phyloP scores from a whole-genome alignment of 257 asterid genomes.

The Plantago elongata region DNA sequence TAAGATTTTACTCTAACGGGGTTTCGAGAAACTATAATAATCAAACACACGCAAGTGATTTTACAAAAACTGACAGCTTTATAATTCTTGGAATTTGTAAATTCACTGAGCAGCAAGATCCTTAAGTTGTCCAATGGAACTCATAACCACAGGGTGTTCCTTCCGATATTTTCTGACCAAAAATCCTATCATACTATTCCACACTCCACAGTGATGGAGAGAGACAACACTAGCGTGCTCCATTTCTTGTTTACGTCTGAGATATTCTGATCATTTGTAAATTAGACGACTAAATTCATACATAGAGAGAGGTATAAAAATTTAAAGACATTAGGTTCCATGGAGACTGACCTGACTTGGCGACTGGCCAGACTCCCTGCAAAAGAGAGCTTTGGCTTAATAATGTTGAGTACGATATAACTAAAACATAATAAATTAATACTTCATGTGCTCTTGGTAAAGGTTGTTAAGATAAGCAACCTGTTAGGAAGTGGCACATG shows the following conservation, averaged over 20 bases:
- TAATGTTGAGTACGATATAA: conserved; percentile 14
- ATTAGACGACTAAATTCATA: neutral
- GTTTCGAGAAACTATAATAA: too few species aligned
- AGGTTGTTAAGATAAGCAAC: conserved; percentile 26
- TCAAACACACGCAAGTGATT: too few species aligned
- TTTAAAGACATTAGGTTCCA: conserved; percentile 8
- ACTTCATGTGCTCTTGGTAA: neutral
- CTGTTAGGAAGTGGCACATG: conserved; percentile 59
- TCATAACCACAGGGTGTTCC: conserved; percentile 1
- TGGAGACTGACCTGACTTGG: conserved; percentile 59
- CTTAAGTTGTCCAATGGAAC: conserved; percentile 3
- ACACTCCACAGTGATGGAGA: conserved; percentile 1
- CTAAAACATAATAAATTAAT: neutral
- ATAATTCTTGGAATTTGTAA: neutral
- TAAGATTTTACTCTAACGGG: too few species aligned
- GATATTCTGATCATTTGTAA: neutral
- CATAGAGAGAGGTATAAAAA: neutral
- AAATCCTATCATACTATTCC: neutral
- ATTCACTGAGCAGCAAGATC: neutral
- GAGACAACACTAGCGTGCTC: conserved; percentile 6
- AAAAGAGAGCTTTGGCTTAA: conserved; percentile 30
- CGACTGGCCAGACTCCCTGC: conserved; percentile 64
- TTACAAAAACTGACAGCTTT: too few species aligned
- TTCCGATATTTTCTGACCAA: conserved; percentile 2
- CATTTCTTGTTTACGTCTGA: neutral